Percentiles rank a stretch among this genome's conserved stretches.
Conservation (phyloP, 139 green algal genomes). For the Picochlorum sp. region DNA sequence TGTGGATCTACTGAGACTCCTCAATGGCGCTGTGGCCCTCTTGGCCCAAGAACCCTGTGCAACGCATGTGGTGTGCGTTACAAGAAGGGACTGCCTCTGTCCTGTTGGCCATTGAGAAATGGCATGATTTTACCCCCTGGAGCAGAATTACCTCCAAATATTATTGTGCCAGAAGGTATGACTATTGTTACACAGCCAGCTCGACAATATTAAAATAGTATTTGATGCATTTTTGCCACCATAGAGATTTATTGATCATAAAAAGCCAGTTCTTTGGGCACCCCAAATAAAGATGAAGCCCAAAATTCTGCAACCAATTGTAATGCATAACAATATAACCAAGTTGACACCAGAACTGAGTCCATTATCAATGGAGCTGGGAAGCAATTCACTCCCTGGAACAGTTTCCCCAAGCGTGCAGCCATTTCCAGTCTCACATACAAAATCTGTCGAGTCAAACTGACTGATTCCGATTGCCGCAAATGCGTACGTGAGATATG, state of each 20-base stretch:
- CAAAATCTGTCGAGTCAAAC: slow-evolving; percentile 4
- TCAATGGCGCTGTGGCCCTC: slow-evolving; percentile 67
- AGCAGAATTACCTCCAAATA: slow-evolving; percentile 11
- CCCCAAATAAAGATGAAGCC: slow-evolving; percentile 6
- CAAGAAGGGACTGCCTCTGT: slow-evolving; percentile 53
- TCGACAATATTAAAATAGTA: neutral
- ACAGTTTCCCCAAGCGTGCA: neutral
- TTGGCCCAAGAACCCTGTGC: slow-evolving; percentile 70
- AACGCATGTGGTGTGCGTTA: slow-evolving; percentile 74
- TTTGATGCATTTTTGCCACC: neutral
- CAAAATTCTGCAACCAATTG: slow-evolving; percentile 13
- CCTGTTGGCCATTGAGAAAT: slow-evolving; percentile 30
- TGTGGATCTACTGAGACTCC: slow-evolving; percentile 46
- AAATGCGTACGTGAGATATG: slow-evolving; percentile 50
- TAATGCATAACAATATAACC: slow-evolving; percentile 35
- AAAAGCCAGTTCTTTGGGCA: slow-evolving; percentile 2
- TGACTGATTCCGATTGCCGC: slow-evolving; percentile 13
- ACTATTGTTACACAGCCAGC: slow-evolving; percentile 18
- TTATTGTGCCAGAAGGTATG: slow-evolving; percentile 23
- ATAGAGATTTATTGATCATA: neutral
- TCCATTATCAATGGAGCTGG: slow-evolving; percentile 31
- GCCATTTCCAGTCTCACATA: neutral
- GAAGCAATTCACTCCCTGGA: slow-evolving; percentile 12
- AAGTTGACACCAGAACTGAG: slow-evolving; percentile 30
- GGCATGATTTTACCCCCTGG: slow-evolving; percentile 33